A percentile compares a stretch with the other conserved stretches of the same genome.
Conservation (phyloP, 202 grass and related monocot genomes). For the Schoenoplectus tabernaemontani region DNA sequence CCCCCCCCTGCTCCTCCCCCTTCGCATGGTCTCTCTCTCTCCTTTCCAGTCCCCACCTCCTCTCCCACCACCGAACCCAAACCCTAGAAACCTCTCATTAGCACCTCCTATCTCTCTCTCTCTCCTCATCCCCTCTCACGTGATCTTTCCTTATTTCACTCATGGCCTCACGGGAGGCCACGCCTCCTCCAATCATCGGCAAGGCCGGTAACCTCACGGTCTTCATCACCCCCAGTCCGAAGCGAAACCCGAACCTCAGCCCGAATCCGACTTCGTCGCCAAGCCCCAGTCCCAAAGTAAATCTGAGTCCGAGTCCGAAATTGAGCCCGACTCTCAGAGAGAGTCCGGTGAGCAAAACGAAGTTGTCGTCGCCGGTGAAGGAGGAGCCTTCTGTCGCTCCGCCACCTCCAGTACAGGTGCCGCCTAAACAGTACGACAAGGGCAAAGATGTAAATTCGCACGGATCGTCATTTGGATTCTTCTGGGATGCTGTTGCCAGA, state of each 20-base stretch:
- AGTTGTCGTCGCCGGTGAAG: conserved; percentile 20
- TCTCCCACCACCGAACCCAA: too few species aligned
- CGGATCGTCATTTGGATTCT: conserved; percentile 58
- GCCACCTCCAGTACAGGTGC: conserved; percentile 66
- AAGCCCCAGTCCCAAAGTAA: too few species aligned
- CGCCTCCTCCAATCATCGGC: conserved; percentile 60
- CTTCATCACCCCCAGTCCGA: conserved; percentile 64
- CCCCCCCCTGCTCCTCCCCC: neutral
- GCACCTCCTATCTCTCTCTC: neutral
- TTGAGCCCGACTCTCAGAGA: conserved; percentile 23
- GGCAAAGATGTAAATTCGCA: conserved; percentile 33
- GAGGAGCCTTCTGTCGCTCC: conserved; percentile 18
- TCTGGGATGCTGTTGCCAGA: conserved; percentile 72
- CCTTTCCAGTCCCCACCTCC: conserved; percentile 20
- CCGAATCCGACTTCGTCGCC: conserved; percentile 27
- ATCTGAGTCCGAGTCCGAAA: conserved; percentile 14
- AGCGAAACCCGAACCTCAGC: neutral
- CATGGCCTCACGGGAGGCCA: conserved; percentile 20
- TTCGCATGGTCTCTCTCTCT: too few species aligned
- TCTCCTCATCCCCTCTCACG: neutral
- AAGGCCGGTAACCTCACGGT: conserved; percentile 79
- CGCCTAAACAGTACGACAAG: conserved; percentile 48
- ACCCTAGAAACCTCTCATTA: neutral
- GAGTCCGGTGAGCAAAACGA: conserved; percentile 23
- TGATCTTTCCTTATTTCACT: conserved; percentile 20